These are phyloP conservation scores for Magnusiomyces sp. DNA, from an alignment of 1,139 yeast genomes.

Conservation along the genomic window DNA sequence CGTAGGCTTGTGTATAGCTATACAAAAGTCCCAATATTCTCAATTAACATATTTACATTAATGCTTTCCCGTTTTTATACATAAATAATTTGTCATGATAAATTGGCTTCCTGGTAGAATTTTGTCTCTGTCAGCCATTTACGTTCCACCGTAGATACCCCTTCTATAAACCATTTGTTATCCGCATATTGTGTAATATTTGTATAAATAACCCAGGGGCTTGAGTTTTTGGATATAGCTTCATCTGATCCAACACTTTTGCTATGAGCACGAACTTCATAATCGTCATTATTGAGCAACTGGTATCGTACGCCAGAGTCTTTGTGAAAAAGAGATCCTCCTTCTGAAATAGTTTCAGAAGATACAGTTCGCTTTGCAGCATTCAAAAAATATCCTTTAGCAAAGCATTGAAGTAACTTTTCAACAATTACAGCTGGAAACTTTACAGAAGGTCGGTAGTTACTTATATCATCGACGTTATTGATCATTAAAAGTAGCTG, in stretches of 20 bases:
- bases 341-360: neutral
- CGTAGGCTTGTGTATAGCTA: too few relatives aligned
- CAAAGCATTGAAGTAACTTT: conserved; percentile 14
- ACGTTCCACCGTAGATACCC: conserved; percentile 11
- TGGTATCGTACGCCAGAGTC: conserved; percentile 7
- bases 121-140: conserved; percentile 11
- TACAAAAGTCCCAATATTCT: too few relatives aligned
- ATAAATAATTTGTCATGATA: too few relatives aligned
- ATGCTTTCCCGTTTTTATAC: too few relatives aligned
- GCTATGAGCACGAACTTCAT: neutral
- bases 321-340: neutral
- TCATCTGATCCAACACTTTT: conserved; percentile 1
- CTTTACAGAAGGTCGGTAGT: conserved; percentile 4
- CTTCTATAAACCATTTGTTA: conserved; percentile 8
- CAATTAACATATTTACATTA: too few relatives aligned
- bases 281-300: conserved; percentile 1
- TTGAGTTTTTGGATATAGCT: conserved; percentile 6
- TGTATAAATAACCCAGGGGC: conserved; percentile 12
- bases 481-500: conserved; percentile 7
- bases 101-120: conserved; percentile 10
- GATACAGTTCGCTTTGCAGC: conserved; percentile 14
- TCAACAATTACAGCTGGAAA: conserved; percentile 3
- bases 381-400: conserved; percentile 17
- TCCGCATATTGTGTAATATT: conserved; percentile 7
- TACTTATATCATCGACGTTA: neutral